phyloP scores from a whole-genome alignment of 495 filamentous ascomycete species.

The Xylaria intraflava region DNA sequence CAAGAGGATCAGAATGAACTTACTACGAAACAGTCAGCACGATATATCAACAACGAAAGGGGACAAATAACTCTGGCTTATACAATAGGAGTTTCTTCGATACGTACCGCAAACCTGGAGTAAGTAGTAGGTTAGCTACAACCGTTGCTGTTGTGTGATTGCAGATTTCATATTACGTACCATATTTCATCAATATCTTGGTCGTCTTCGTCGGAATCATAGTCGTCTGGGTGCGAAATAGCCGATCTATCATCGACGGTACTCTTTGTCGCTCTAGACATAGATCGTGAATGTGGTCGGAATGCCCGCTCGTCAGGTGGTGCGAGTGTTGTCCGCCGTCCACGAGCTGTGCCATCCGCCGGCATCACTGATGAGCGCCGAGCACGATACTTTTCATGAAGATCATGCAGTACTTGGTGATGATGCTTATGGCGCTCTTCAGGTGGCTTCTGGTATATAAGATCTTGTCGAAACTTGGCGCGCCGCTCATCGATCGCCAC shows the following conservation, averaged over 20 bases:
- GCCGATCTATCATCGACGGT: slow-evolving; percentile 11
- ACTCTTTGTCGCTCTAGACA: slow-evolving; percentile 18
- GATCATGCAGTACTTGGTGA: slow-evolving; percentile 26
- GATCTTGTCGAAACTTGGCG: slow-evolving; percentile 62
- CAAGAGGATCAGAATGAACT: neutral
- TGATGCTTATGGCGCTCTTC: slow-evolving; percentile 29
- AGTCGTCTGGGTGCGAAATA: slow-evolving; percentile 23
- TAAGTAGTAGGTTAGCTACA: neutral
- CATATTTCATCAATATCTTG: slow-evolving; percentile 80
- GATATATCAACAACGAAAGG: neutral
- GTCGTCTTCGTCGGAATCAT: slow-evolving; percentile 53
- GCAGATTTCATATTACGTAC: slow-evolving; percentile 25
- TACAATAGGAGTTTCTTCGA: neutral
- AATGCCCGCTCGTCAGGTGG: slow-evolving; percentile 18
- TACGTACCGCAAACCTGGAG: slow-evolving; percentile 46
- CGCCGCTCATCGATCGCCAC: slow-evolving; percentile 74
- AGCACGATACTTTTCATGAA: slow-evolving; percentile 35
- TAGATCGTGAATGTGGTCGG: slow-evolving; percentile 23
- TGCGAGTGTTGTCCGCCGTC: slow-evolving; percentile 19
- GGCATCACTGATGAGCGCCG: slow-evolving; percentile 2
- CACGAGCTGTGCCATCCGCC: slow-evolving; percentile 8
- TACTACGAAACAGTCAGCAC: slow-evolving; percentile 9
- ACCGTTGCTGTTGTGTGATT: neutral
- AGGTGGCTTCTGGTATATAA: slow-evolving; percentile 54
- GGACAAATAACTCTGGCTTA: neutral